Evolutionary conservation across 768 basidiomycete genomes (phyloP), one percentile per base, ranked within the genome.

Genomic region (Suillus spraguei): DNA sequence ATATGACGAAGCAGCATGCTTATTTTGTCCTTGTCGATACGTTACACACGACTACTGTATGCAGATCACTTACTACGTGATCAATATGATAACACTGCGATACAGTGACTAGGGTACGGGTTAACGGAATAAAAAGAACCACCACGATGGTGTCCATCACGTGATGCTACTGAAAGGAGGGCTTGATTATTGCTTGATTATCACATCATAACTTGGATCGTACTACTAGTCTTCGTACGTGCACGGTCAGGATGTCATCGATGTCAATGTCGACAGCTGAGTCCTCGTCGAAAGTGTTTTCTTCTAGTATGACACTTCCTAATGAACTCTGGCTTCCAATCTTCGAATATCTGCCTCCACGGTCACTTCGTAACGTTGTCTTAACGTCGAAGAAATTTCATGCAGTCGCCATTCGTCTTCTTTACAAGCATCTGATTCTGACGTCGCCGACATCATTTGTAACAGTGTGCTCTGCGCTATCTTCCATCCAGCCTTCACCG

Each of bases 261-360:
- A 28, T 28, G 2, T 52, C 50, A 52, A 33, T 52, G 17, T 52
- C 17, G 16, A 32, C 17, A 50, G 46, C 46, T 47, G 49, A 14
- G 49, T 50, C 49, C 28, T 50, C 49, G 49, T 28, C 49, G 49
- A 47, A 22, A 47, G 2, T 49, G 47, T 3, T 6, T 24, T n/a
- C 61, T 33, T 60, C 64, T 5, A 28, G 4, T 4, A 54, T 39
- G 33, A 50, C 22, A 10, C 64, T 80, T 36, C 79, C 79, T 1
- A 73, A 71, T 55, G 79, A 80, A 46, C 68, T 80, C 1, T 80
- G 79, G 79, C 68, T 79, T 67, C 66, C 66, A 60, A 73, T 80
- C 33, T 80, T 80, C 49, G 78, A 77, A 44, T 67, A 70, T 13
- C 66, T 80, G 42, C 56, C 63, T 0, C 70, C 76, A 0, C 41